phyloP scores from a whole-genome alignment of 2,329 filamentous ascomycete genomes.

The Stagonosporopsis tanaceti region DNA sequence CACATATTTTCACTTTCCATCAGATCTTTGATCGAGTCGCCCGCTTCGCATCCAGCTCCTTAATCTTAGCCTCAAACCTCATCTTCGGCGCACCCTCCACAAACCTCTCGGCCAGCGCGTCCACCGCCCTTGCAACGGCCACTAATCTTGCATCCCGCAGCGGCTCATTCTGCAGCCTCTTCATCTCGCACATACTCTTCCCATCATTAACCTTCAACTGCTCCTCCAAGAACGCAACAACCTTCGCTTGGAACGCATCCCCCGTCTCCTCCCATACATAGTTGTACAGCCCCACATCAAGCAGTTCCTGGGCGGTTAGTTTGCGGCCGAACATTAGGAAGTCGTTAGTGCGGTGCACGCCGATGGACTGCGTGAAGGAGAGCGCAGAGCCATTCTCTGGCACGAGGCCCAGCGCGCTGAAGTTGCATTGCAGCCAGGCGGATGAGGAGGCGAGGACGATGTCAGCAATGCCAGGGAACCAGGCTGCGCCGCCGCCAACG shows the following conservation, averaged over 20 bases:
- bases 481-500: constrained; percentile 60
- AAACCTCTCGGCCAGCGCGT: constrained; percentile 59
- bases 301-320: constrained; percentile 53
- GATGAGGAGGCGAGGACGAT: constrained; percentile 57
- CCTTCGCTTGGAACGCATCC: constrained; percentile 53
- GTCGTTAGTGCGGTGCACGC: constrained; percentile 60
- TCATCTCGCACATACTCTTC: constrained; percentile 62
- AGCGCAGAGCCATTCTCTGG: constrained; percentile 59
- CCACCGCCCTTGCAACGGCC: constrained; percentile 57
- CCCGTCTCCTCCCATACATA: constrained; percentile 52
- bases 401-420: constrained; percentile 58
- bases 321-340: constrained; percentile 62
- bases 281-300: constrained; percentile 57
- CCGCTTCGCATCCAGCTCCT: constrained; percentile 46
- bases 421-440: constrained; percentile 59
- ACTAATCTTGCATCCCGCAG: constrained; percentile 55
- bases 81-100: constrained; percentile 57
- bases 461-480: constrained; percentile 58
- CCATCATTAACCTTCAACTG: constrained; percentile 58
- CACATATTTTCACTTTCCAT: not conserved
- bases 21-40: constrained; percentile 41
- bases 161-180: constrained; percentile 58
- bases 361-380: constrained; percentile 57
- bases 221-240: constrained; percentile 53
- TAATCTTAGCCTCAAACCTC: constrained; percentile 55